phyloP scores from a whole-genome alignment of 805 yeast species.

The Hanseniaspora valbyensis region DNA sequence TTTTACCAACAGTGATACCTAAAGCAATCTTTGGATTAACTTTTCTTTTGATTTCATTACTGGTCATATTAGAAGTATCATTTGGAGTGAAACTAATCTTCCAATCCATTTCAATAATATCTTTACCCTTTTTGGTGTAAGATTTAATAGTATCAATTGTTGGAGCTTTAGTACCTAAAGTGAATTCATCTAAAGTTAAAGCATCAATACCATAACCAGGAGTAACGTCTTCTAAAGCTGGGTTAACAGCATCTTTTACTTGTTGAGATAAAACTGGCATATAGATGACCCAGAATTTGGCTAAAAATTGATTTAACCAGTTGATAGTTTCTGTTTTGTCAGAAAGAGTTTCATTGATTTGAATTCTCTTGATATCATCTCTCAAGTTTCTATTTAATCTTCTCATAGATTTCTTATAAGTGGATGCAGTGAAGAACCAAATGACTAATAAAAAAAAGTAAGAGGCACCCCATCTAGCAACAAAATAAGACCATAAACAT shows the following conservation, averaged over 20 bases:
- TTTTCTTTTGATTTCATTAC: slow-evolving; percentile 55
- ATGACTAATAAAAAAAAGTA: slow-evolving; percentile 52
- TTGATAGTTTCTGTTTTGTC: slow-evolving; percentile 61
- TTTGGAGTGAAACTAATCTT: slow-evolving; percentile 69
- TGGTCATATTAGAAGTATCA: slow-evolving; percentile 76
- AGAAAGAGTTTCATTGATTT: slow-evolving; percentile 53
- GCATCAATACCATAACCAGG: slow-evolving; percentile 79
- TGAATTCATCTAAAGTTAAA: slow-evolving; percentile 61
- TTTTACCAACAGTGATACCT: slow-evolving; percentile 73
- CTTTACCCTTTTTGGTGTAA: slow-evolving; percentile 56
- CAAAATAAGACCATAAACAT: slow-evolving; percentile 59
- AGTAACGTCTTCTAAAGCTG: slow-evolving; percentile 53
- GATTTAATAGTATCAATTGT: slow-evolving; percentile 60
- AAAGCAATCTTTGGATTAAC: slow-evolving; percentile 71
- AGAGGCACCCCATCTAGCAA: slow-evolving; percentile 55
- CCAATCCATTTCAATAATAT: slow-evolving; percentile 75
- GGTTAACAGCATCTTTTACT: slow-evolving; percentile 61
- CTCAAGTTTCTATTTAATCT: slow-evolving; percentile 63
- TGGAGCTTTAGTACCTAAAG: slow-evolving; percentile 73
- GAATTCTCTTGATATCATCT: slow-evolving; percentile 61
- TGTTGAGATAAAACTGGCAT: slow-evolving; percentile 76
- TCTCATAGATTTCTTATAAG: slow-evolving; percentile 61
- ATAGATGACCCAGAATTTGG: slow-evolving; percentile 77
- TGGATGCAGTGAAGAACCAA: slow-evolving; percentile 49
- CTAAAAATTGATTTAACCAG: slow-evolving; percentile 68